Percentiles rank a stretch among this genome's conserved stretches.
Evolutionary conservation across 2,329 filamentous ascomycete genomes (phyloP).

Genomic region (Phaeosphaeriaceae sp.): DNA sequence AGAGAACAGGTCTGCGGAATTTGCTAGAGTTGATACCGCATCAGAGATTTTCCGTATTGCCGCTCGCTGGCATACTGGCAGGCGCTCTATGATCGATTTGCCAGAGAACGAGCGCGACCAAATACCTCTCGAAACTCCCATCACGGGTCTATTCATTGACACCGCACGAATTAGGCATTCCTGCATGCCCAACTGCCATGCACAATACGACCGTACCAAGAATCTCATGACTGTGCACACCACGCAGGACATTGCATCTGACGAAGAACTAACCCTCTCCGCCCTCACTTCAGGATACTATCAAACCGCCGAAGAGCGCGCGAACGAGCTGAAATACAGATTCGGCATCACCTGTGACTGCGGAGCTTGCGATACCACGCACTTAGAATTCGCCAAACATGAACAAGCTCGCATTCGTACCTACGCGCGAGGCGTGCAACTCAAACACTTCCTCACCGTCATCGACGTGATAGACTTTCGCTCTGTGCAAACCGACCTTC

Average conservation of each 20-base stretch:
- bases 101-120: neutral
- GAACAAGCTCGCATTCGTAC: slow-evolving; percentile 7
- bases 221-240: slow-evolving; percentile 19
- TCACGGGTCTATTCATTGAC: slow-evolving; percentile 35
- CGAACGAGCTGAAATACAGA: neutral
- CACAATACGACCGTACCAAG: slow-evolving; percentile 8
- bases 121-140: neutral
- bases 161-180: slow-evolving; percentile 42
- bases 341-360: slow-evolving; percentile 16
- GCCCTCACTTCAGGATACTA: slow-evolving; percentile 13
- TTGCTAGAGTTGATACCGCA: neutral
- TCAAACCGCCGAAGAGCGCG: slow-evolving; percentile 7
- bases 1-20: too few species aligned
- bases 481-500: neutral
- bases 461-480: neutral
- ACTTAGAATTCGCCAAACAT: slow-evolving; percentile 4
- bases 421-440: slow-evolving; percentile 2
- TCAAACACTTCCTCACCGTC: slow-evolving; percentile 1
- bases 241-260: slow-evolving; percentile 1
- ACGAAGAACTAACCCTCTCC: slow-evolving; percentile 16
- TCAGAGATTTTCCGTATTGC: slow-evolving; percentile 10
- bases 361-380: slow-evolving; percentile 11
- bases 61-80: slow-evolving; percentile 17
- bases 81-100: slow-evolving; percentile 7
- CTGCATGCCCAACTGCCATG: slow-evolving; percentile 25